phyloP scores from a whole-genome alignment of 129 eudicot species.

The Mikania micrantha region DNA sequence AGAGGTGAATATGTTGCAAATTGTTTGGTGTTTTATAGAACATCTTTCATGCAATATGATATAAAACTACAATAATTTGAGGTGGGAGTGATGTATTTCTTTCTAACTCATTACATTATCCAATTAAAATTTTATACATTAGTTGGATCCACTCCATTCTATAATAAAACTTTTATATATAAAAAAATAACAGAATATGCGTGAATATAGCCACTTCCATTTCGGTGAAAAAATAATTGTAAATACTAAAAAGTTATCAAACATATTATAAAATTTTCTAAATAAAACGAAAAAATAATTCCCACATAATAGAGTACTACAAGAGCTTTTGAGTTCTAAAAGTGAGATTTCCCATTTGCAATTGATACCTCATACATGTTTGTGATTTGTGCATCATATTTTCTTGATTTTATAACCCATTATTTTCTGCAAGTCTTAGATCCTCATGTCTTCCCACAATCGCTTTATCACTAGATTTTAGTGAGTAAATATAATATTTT shows the following conservation, averaged over 20 bases:
- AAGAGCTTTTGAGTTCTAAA: conserved; percentile 28
- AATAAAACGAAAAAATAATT: background rate
- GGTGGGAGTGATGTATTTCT: too few species aligned
- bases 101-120: too few species aligned
- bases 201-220: too few species aligned
- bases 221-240: background rate
- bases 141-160: too few species aligned
- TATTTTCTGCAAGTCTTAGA: conserved; percentile 8
- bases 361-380: background rate
- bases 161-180: too few species aligned
- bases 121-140: too few species aligned
- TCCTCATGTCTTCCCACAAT: conserved; percentile 30
- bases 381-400: conserved; percentile 24
- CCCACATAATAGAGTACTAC: conserved; percentile 11
- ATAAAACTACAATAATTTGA: too few species aligned
- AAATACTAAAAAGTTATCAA: background rate
- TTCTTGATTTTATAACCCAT: conserved; percentile 22
- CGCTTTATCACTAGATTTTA: conserved; percentile 9
- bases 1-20: too few species aligned
- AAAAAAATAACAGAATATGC: too few species aligned
- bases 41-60: too few species aligned
- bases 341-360: conserved; percentile 34
- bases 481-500: conserved; percentile 1
- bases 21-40: too few species aligned
- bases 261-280: background rate